Base-by-base conservation (phyloP, 768 basidiomycete species). In the Leucogyrophana mollusca region DNA sequence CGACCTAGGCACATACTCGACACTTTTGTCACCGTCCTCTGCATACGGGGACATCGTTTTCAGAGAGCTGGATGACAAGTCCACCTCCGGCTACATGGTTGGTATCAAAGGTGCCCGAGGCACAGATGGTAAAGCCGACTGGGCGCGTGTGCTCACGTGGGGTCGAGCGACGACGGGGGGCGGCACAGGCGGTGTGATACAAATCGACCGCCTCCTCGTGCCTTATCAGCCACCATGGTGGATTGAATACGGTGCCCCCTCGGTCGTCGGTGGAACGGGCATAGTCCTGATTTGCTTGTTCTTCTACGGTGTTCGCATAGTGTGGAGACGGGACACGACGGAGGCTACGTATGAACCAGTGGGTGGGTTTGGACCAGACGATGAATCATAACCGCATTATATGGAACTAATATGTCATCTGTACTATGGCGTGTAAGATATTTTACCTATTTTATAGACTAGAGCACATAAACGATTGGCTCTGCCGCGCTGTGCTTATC, bases 161-260 rank as follows among this genome's bases (percentile, higher is more conserved):
- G 90, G 89, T 33, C 82, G 89, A 36, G 82, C 86, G 36, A 88
- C 88, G 24, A 81, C 80, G 7, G 80, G 79, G 9, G 72, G 74
- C 10, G 82, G 87, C 27, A 83, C 79, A 0, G 95, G 94, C 0
- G 95, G 95, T 3, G 91, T 97, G 32, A 77, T 97, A 48, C 79
- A 86, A 66, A 87, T 98, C 49, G 90, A 96, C 69, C 74, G 76
- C 34, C 73, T 97, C 10, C 70, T 99, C 44, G 59, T 83, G 18
- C 96, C 96, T 25, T 98, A 93, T 62, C 71, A 84, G 47, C 92
- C 95, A 3, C 76, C 84, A 4, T 91, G 90, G 90, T 93, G 86
- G 82, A 70, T 79, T 30, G 72, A 80, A 57, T 93, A 84, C 57
- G 87, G 90, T 33, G 73, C 76, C 4, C 89, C 90, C 0, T 55